A percentile compares a stretch with the other conserved stretches of the same genome.
phyloP scores from a whole-genome alignment of 1,284 basidiomycete genomes.

The Moniliophthora roreri region DNA sequence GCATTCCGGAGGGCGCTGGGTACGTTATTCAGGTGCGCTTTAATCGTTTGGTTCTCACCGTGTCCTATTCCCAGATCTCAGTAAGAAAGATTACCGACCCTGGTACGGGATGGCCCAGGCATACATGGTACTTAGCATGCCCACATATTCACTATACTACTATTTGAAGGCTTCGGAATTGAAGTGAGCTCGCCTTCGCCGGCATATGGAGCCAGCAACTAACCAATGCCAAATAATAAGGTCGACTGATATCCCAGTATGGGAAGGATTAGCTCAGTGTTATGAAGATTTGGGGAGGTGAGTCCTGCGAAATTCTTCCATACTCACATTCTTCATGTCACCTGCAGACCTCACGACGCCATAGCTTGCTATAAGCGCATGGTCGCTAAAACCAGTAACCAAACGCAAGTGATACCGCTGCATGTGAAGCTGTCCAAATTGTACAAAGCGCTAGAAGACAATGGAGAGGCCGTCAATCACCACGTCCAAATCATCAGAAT shows the following conservation, averaged over 20 bases:
- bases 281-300: background rate
- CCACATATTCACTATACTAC: conserved; percentile 20
- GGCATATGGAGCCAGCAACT: background rate
- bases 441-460: background rate
- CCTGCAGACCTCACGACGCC: background rate
- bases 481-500: background rate
- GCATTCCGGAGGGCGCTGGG: conserved; percentile 22
- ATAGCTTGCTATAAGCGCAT: background rate
- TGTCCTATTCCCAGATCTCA: conserved; percentile 17
- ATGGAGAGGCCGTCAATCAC: background rate
- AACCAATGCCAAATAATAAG: background rate
- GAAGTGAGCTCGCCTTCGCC: conserved; percentile 1
- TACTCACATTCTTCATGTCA: too few species aligned
- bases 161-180: conserved; percentile 10
- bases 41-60: background rate
- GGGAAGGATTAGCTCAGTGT: background rate
- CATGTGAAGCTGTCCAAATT: background rate
- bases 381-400: background rate
- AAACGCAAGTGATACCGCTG: background rate
- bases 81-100: conserved; percentile 23
- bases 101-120: conserved; percentile 24
- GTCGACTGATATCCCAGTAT: background rate
- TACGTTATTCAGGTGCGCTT: background rate
- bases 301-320: background rate
- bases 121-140: conserved; percentile 20